Base-by-base conservation (phyloP, 164 flowering plant species). In the Chloranthus sessilifolius region DNA sequence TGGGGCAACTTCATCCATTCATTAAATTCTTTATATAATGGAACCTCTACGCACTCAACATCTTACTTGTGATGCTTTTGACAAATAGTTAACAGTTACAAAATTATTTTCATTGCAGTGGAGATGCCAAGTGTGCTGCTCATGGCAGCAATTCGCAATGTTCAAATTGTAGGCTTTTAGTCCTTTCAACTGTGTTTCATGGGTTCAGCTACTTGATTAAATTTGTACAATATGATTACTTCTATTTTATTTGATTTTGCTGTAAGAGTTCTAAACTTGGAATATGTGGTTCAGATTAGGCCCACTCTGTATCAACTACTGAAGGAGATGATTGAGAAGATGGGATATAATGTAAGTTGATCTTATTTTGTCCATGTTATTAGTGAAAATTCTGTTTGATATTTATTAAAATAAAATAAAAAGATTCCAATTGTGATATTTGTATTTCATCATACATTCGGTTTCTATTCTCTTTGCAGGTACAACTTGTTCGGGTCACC, bases 121-220 rank as follows among this genome's bases (percentile, higher is more conserved):
- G 99, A 94, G 74, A 80, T 83, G 95, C 96, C 97, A 2, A 89
- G 96, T 54, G 85, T 80, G 36, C 65, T 87, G 70, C 96, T 94
- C 43, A 89, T 94, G 97, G 97, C 97, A 43, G 97, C 99, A 12
- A 55, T 94, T 47, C 95, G 85, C 51, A 89, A 87, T 74, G 90
- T 94, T 50, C 90, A 72, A 67, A 85, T 87, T 74, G 99, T 94
- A 80, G 99, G 57, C 35, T 6, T 28, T 45, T 51, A 16, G 14
- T 39, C 20, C 23, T 50, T 16, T 35, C 15, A 24, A 10, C 3
- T 43, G 5, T 8, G 1, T 37, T 23, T 34, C n/a, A n/a, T n/a
- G n/a, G n/a, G n/a, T n/a, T n/a, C n/a, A n/a, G n/a, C n/a, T n/a
- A n/a, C n/a, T n/a, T n/a, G n/a, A n/a, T n/a, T n/a, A n/a, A n/a